Evolutionary conservation across 768 basidiomycete genomes (phyloP), one percentile per base, ranked within the genome.

Genomic region (Pulveroboletus frians): DNA sequence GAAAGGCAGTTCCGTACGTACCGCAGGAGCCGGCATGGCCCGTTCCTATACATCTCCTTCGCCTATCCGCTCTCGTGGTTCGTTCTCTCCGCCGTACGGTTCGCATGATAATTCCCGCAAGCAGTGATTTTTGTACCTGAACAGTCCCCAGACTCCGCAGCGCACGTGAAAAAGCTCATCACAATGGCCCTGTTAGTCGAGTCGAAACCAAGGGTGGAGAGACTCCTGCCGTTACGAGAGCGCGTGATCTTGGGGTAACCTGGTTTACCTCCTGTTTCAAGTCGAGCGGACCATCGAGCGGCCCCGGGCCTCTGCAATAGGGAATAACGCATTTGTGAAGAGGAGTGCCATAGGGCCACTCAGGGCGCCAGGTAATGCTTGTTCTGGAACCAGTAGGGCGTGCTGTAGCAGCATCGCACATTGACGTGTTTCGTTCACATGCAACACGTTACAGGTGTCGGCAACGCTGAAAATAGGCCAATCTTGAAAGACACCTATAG

Each of bases 271-370:
- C 85, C 27, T 65, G 58, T 3, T 69, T 65, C 29, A 62, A 49
- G 52, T 88, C 76, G 7, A 88, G 65, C 18, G 72, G 18, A 83
- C 63, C 6, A 80, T 73, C 2, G 81, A 83, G 0, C 76, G 78
- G 1, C 84, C 84, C 67, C 94, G 93, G 0, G 79, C 80, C 65
- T 96, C 90, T 42, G 84, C 73, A 0, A 92, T 60, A 1, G 89
- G 91, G 50, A 94, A 77, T 3, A 91, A 92, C 0, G 76, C 76
- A 20, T 88, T 79, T 31, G 71, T 70, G 21, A 72, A 61, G 1
- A 73, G 72, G 10, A 90, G 75, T 2, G 86, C 80, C 43, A 86
- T 69, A 92, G 88, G 9, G 80, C 84, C 35, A 89, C 59, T 5
- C 75, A 76, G 1, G 72, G 61, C 1, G 73, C 69, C 73, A 81